Evolutionary conservation across 768 basidiomycete genomes (phyloP), one percentile per base, ranked within the genome.

Genomic region (Hemileccinum rubropunctum): DNA sequence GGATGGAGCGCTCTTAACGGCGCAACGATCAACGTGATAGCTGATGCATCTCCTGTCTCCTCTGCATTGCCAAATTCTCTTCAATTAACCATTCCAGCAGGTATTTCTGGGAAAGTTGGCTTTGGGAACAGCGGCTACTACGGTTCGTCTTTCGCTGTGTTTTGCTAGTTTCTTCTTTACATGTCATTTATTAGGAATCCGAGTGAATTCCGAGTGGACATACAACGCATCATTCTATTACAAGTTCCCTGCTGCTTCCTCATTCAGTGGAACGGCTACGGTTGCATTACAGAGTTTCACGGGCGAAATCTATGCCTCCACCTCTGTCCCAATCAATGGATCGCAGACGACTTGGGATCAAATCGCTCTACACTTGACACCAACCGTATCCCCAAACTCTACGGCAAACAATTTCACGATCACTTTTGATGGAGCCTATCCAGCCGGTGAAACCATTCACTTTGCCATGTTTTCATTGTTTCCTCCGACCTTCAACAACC

Each of bases 401-500:
- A 68, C 70, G 2, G 65, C 65, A 21, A 84, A 84, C 58, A 64
- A 64, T 30, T 84, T 86, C 61, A 70, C 71, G 2, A 66, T 86
- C 15, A 76, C 78, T 0, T 58, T 83, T 7, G 66, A 81, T 44
- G 76, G 76, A 11, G 60, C 59, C 0, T 59, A 67, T 2, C 67
- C 65, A 1, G 63, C 67, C 2, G 77, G 75, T 1, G 61, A 75
- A 30, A 75, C 71, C 0, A 67, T 85, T 41, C 63, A 80, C 54
- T 83, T 84, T 48, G 77, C 80, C 0, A 70, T 84, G 71, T 71
- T 84, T 50, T 80, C 78, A 15, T 61, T 85, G 42, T 83, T 86
- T 65, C 83, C 84, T 1, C 83, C 84, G 1, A 86, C 83, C 1
- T 86, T 78, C 69, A 83, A 81, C 52, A 65, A 71, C 45, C 71